phyloP scores from a whole-genome alignment of 2,329 filamentous ascomycete genomes.

The Cylindrodendrum hubeiense region DNA sequence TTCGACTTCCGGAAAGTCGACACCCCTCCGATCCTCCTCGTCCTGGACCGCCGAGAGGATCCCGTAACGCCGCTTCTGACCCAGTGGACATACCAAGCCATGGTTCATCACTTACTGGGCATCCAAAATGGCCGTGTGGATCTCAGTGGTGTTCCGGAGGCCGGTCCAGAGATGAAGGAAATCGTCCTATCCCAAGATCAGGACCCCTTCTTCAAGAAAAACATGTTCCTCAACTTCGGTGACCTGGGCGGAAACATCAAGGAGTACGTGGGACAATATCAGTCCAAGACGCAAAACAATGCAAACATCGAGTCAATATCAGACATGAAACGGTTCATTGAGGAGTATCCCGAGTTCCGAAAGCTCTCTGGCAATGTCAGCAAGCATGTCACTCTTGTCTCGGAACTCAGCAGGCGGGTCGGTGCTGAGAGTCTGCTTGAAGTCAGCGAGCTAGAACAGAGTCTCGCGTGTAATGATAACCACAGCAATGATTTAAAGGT shows the following conservation, averaged over 20 bases:
- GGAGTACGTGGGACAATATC: conserved; percentile 98
- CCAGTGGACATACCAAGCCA: conserved; percentile 99
- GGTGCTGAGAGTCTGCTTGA: conserved; percentile 90
- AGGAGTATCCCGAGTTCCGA: conserved; percentile 98
- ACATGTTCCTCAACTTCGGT: conserved; percentile 98
- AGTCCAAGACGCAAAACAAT: conserved; percentile 96
- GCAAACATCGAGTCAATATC: conserved; percentile 96
- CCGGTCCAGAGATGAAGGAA: conserved; percentile 89
- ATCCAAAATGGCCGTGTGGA: conserved; percentile 97
- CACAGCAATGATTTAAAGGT: conserved; percentile 93
- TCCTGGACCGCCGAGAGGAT: conserved; percentile 93
- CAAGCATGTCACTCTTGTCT: conserved; percentile 96
- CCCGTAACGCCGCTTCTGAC: conserved; percentile 94
- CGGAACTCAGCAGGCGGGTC: conserved; percentile 90
- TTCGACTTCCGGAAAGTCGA: conserved; percentile 97
- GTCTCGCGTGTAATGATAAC: conserved; percentile 95
- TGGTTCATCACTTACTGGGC: conserved; percentile 96
- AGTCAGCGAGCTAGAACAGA: conserved; percentile 97
- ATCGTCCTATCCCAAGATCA: conserved; percentile 97
- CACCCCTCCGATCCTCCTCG: conserved; percentile 90
- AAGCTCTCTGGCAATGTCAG: conserved; percentile 98
- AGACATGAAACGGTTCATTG: conserved; percentile 99
- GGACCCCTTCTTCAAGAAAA: conserved; percentile 98
- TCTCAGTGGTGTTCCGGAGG: conserved; percentile 84
- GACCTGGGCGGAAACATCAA: conserved; percentile 97